Base-by-base conservation (phyloP, 2,329 filamentous ascomycete genomes). In the Apiospora saccharicola region DNA sequence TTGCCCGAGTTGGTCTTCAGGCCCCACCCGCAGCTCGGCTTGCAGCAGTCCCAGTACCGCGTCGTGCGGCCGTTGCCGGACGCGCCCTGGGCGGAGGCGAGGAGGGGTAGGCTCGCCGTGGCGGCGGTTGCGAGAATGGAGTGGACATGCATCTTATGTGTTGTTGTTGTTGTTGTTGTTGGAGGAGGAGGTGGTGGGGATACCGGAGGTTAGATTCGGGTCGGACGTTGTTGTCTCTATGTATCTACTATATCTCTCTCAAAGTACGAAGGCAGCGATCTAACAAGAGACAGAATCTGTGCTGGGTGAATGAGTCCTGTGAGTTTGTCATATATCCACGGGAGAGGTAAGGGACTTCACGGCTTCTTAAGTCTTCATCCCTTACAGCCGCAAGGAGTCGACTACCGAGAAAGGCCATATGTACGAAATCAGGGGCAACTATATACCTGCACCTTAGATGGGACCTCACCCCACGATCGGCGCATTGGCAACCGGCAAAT, bases 1-100 rank as follows among this genome's bases (percentile, higher is more conserved):
- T 79, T 78, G 72, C 81, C 82, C 79, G 90, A 85, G 53, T 83
- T 74, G 19, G 87, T 89, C 80, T 92, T 92, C 71, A 81, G 85
- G 16, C 84, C 79, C 90, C 90, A 90, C 4, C 85, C 85, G 79
- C 91, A 93, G 26, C 89, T 91, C 34, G 90, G 88, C 84, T 94
- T 93, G 84, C 91, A 93, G 84, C 91, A 93, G 80, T 93, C 91
- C 87, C 89, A 88, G 79, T 88, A 89, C 73, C 86, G 78, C 43
- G 80, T 83, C 69, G 82, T 83, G 68, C 75, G 70, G 3, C 79
- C 79, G 34, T 70, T 73, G 43, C 78, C 78, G 13, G 78, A 79
- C 3, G 77, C 75, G 6, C 77, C 78, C 71, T 79, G 77, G 10
- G 72, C 74, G 51, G 75, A 69, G 41, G 73, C 75, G 0, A 75